Conservation (phyloP, 2,329 filamentous ascomycete genomes). For the Tolypocladium amazonense region DNA sequence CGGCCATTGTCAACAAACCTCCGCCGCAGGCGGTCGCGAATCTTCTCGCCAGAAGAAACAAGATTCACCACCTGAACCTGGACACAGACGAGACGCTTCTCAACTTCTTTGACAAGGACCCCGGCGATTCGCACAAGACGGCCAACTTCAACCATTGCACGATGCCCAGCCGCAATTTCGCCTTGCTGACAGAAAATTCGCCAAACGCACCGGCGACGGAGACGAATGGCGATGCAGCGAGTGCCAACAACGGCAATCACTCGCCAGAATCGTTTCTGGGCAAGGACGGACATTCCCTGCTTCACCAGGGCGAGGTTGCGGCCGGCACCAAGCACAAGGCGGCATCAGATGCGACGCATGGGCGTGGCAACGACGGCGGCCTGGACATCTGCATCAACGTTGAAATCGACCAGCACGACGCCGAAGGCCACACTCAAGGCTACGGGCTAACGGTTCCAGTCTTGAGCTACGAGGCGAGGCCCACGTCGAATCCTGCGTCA, state of each 20-base stretch:
- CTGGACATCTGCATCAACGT: constrained; percentile 80
- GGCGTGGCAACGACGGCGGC: constrained; percentile 45
- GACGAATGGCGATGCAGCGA: constrained; percentile 13
- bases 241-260: constrained; percentile 7
- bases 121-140: constrained; percentile 66
- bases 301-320: constrained; percentile 66
- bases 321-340: constrained; percentile 73
- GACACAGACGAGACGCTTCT: constrained; percentile 89
- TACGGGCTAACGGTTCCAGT: constrained; percentile 83
- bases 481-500: constrained; percentile 10
- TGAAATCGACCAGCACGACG: constrained; percentile 77
- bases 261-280: constrained; percentile 21
- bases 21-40: constrained; percentile 83
- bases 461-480: constrained; percentile 31
- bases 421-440: constrained; percentile 64
- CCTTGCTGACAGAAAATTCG: constrained; percentile 81
- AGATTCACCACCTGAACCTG: constrained; percentile 55
- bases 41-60: constrained; percentile 82
- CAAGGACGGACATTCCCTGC: constrained; percentile 57
- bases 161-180: constrained; percentile 90
- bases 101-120: constrained; percentile 83
- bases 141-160: constrained; percentile 70
- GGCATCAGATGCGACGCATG: constrained; percentile 44
- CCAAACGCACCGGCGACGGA: constrained; percentile 33
- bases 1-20: constrained; percentile 91